Evolutionary conservation across 1,284 basidiomycete species (phyloP).

Genomic region (Trametes hirsuta): DNA sequence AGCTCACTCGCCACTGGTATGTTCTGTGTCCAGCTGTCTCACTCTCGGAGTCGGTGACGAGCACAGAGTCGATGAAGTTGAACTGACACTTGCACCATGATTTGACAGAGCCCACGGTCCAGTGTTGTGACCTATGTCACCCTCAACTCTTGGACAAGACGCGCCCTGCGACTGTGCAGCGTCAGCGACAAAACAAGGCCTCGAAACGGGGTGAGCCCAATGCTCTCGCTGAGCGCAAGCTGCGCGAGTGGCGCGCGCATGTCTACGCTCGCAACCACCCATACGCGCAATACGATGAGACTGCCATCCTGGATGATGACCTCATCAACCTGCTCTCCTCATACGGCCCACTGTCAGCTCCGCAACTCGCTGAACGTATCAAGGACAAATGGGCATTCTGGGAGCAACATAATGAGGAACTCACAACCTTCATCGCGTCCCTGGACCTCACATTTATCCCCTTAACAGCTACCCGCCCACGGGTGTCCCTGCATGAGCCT

Average conservation of each 20-base stretch:
- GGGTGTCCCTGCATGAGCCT: too few relatives aligned
- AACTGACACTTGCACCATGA: background rate
- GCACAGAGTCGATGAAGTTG: background rate
- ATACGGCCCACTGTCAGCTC: background rate
- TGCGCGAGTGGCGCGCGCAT: constrained; percentile 9
- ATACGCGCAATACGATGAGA: background rate
- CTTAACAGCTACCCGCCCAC: too few relatives aligned
- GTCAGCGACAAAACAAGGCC: constrained; percentile 28
- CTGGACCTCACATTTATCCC: background rate
- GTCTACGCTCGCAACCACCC: constrained; percentile 10
- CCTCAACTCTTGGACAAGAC: background rate
- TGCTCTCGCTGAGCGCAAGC: background rate
- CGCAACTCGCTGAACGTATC: background rate
- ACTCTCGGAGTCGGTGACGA: background rate
- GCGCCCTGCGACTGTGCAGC: background rate
- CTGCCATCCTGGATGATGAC: constrained; percentile 15
- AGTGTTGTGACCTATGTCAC: background rate
- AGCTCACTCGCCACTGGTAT: background rate
- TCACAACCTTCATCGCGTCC: background rate
- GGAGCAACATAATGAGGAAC: background rate
- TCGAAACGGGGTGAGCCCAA: background rate
- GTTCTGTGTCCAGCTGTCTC: background rate
- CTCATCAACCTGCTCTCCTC: background rate
- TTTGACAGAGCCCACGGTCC: background rate
- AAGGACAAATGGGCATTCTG: background rate